Conservation (phyloP, 2,329 filamentous ascomycete species). For the Cordyceps pruinosa region DNA sequence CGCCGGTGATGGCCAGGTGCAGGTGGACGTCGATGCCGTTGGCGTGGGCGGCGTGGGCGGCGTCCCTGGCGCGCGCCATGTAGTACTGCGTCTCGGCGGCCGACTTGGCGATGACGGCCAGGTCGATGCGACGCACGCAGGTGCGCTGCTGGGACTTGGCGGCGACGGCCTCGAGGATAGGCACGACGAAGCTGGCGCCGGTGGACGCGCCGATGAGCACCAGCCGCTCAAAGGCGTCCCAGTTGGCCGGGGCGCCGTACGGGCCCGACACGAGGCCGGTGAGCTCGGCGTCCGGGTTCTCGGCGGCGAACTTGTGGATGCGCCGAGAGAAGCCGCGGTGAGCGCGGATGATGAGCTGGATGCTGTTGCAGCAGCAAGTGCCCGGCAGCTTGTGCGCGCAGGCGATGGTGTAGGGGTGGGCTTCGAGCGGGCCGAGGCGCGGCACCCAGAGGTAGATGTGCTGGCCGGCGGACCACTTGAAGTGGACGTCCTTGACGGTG, state of each 20-base stretch:
- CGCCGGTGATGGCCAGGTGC: conserved; percentile 47
- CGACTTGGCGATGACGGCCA: conserved; percentile 45
- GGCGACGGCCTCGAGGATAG: conserved; percentile 50
- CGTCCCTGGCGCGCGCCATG: conserved; percentile 40
- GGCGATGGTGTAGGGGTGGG: conserved; percentile 58
- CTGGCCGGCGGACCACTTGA: conserved; percentile 53
- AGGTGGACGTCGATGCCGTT: conserved; percentile 44
- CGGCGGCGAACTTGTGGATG: conserved; percentile 40
- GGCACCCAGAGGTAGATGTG: conserved; percentile 57
- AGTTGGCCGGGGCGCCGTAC: conserved; percentile 47
- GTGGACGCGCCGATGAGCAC: conserved; percentile 56
- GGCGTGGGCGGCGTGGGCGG: conserved; percentile 31
- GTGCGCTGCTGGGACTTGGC: conserved; percentile 29
- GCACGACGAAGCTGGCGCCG: conserved; percentile 54
- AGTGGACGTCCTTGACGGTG: conserved; percentile 53
- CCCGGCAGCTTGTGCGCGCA: conserved; percentile 43
- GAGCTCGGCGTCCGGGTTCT: conserved; percentile 25
- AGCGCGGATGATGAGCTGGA: conserved; percentile 51
- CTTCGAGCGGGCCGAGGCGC: conserved; percentile 44
- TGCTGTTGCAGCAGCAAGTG: conserved; percentile 50
- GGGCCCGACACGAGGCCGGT: conserved; percentile 46
- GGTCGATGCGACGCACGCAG: conserved; percentile 47
- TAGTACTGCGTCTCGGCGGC: conserved; percentile 51
- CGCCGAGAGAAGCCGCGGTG: conserved; percentile 52
- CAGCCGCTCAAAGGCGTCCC: conserved; percentile 53